These are phyloP conservation scores for Eremochloa ophiuroides DNA, from an alignment of 176 grass and related monocot genomes.

Conservation along the genomic window DNA sequence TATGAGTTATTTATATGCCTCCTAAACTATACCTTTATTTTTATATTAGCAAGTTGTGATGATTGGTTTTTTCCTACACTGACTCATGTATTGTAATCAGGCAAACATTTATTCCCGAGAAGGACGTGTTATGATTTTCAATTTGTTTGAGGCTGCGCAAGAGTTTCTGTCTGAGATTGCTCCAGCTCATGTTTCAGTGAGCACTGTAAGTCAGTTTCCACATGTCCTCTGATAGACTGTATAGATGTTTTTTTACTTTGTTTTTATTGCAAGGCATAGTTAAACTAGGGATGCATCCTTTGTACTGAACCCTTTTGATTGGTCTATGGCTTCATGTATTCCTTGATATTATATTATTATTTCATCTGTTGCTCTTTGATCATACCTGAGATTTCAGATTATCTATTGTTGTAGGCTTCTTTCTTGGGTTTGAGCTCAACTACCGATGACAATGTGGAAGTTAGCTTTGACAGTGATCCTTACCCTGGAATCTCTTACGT, in stretches of 20 bases:
- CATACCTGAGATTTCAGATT: constrained; percentile 30
- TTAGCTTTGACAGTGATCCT: constrained; percentile 26
- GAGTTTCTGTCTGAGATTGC: constrained; percentile 88
- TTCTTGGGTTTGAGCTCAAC: constrained; percentile 26
- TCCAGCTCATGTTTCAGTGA: constrained; percentile 37
- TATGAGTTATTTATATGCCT: neutral
- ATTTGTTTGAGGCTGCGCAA: constrained; percentile 94
- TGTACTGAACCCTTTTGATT: neutral
- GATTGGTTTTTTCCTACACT: neutral
- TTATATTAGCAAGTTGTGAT: neutral
- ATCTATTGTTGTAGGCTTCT: constrained; percentile 50
- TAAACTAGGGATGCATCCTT: neutral
- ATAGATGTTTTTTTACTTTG: neutral
- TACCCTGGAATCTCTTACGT: constrained; percentile 45
- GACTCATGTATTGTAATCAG: constrained; percentile 37
- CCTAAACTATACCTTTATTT: neutral
- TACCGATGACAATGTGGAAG: constrained; percentile 18
- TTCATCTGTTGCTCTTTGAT: neutral
- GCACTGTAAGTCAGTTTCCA: constrained; percentile 52
- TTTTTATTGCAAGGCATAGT: neutral
- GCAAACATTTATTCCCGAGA: constrained; percentile 88
- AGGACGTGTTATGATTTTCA: constrained; percentile 94
- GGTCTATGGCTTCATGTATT: neutral
- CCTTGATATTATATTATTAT: neutral
- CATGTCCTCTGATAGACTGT: constrained; percentile 6